A percentile compares a stretch with the other conserved stretches of the same genome.
phyloP scores from a whole-genome alignment of 169 alveolate species.

The Plasmodium berghei region DNA sequence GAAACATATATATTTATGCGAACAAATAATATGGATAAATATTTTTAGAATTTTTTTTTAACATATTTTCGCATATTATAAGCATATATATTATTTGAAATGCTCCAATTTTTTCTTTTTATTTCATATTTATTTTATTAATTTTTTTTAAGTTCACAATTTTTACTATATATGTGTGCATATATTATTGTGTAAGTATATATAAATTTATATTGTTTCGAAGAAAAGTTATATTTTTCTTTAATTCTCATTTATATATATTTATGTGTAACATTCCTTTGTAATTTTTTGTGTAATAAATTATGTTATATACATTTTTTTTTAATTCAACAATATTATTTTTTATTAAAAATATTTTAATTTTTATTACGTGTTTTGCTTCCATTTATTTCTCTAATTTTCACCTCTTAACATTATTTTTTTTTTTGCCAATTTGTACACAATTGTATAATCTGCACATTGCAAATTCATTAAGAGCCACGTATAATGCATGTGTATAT shows the following conservation, averaged over 20 bases:
- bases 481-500: no score
- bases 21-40: no score
- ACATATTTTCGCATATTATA: no score
- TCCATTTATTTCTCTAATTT: not conserved
- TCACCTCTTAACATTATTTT: not conserved
- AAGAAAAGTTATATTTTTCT: no score
- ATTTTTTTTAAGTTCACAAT: not conserved
- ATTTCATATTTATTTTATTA: not conserved
- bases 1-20: no score
- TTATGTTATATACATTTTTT: no score
- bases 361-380: not conserved
- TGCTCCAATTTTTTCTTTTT: not conserved
- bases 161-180: not conserved
- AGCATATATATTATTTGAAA: not conserved
- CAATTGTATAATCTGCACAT: not conserved
- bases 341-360: not conserved
- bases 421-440: constrained; percentile 3
- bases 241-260: no score
- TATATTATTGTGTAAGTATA: not conserved
- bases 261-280: not conserved
- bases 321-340: no score
- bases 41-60: no score
- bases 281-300: not conserved
- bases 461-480: no score
- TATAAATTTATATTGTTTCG: not conserved